Conservation (phyloP, 495 filamentous ascomycete genomes). For the Aspergillus saccharolyticus region DNA sequence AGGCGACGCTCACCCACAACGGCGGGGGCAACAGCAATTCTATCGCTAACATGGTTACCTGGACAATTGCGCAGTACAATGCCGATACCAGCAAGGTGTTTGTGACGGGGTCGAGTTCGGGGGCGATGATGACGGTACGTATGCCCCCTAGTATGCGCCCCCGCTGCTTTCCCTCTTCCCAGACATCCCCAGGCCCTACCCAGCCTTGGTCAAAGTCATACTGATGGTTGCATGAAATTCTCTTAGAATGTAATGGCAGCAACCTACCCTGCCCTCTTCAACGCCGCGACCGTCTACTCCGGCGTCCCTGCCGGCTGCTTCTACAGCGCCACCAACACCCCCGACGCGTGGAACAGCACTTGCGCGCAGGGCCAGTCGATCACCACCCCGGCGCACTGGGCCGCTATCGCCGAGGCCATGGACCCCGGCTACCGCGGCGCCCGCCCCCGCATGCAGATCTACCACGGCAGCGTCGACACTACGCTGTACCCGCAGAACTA, state of each 20-base stretch:
- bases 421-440: constrained; percentile 51
- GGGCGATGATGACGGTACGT: constrained; percentile 51
- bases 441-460: constrained; percentile 53
- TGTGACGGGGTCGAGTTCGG: constrained; percentile 48
- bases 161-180: not conserved
- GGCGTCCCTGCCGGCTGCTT: constrained; percentile 61
- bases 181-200: too few species aligned
- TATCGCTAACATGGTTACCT: constrained; percentile 59
- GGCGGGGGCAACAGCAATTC: constrained; percentile 55
- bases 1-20: constrained; percentile 48
- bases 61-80: constrained; percentile 42
- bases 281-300: constrained; percentile 51
- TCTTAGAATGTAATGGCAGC: constrained; percentile 51
- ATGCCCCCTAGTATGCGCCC: not conserved
- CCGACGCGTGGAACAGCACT: constrained; percentile 24
- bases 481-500: constrained; percentile 47
- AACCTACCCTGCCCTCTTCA: constrained; percentile 54
- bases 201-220: too few species aligned
- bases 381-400: constrained; percentile 47
- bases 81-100: constrained; percentile 47
- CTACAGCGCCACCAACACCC: constrained; percentile 41
- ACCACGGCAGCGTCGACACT: constrained; percentile 47
- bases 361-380: constrained; percentile 47
- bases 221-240: not conserved
- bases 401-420: constrained; percentile 41